phyloP scores from a whole-genome alignment of 192 early-diverging fungal species.

The Linnemannia zychae region DNA sequence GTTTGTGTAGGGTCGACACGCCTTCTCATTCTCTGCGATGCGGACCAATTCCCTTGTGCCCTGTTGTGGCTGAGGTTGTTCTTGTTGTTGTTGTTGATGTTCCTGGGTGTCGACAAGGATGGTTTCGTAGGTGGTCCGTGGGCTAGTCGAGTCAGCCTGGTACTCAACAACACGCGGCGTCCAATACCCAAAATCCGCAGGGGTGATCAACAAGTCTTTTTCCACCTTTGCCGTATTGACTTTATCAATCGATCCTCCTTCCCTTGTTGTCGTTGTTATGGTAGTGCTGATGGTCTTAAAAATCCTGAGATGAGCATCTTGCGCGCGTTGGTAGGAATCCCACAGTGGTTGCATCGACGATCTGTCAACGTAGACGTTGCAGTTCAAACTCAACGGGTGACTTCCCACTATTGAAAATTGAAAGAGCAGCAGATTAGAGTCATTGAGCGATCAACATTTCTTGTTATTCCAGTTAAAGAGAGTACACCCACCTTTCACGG shows the following conservation, averaged over 20 bases:
- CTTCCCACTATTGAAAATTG: conserved; percentile 13
- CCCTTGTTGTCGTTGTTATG: not conserved
- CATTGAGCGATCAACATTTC: not conserved
- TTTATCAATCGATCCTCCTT: too few species aligned
- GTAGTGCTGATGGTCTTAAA: conserved; percentile 1
- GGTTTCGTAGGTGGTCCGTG: not conserved
- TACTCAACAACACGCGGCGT: conserved; percentile 30
- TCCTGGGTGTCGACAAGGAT: not conserved
- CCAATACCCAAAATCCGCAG: conserved; percentile 50
- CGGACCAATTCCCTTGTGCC: conserved; percentile 11
- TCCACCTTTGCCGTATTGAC: not conserved
- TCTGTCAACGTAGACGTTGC: conserved; percentile 37
- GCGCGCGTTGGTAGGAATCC: conserved; percentile 45
- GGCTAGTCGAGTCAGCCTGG: not conserved
- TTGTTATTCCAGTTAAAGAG: too few species aligned
- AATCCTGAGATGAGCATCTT: conserved; percentile 35
- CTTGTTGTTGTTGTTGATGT: not conserved
- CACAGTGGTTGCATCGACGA: conserved; percentile 46
- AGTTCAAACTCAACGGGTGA: conserved; percentile 33
- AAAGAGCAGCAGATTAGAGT: not conserved
- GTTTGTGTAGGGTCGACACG: conserved; percentile 50
- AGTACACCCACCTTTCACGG: conserved; percentile 54
- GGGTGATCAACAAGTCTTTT: conserved; percentile 18
- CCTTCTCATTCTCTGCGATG: conserved; percentile 27
- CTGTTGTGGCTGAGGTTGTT: not conserved